Evolutionary conservation across 2,329 filamentous ascomycete genomes (phyloP), one percentile per base, ranked within the genome.

Genomic region (Cladosporium sp.): DNA sequence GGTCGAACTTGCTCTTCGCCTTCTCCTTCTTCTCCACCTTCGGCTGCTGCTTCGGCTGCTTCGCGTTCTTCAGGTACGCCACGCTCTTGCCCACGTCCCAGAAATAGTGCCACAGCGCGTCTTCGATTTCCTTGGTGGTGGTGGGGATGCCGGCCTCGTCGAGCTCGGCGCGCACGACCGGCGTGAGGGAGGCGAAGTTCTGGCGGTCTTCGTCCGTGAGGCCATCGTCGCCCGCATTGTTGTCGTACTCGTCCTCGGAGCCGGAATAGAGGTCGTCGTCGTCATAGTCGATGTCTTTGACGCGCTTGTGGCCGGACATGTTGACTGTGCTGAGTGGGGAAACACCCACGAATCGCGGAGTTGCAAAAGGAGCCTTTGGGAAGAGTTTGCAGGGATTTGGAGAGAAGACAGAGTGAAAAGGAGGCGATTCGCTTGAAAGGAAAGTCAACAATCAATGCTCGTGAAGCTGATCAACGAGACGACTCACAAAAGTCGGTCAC

Each of bases 101-200:
- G 69, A 92, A 97, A 70, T 96, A 96, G 70, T 98, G 83, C 89
- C 90, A 97, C 13, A 98, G 72, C 0, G 91, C 81, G 56, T 97
- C 92, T 67, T 95, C 83, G 57, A 96, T 92, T 65, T 95, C 86
- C 35, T 76, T 74, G 55, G 85, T 81, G 4, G 80, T 77, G n/a
- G 80, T 73, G 65, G 77, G 79, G 13, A 65, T 32, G 11, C 57
- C 61, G 13, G 58, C 59, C 46, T 68, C 65, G 35, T 66, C 62
- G 8, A 68, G 58, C 54, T 68, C 64, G 11, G 64, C 65, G 34
- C 63, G 60, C 18, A 68, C 65, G 14, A 68, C 64, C 1, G 66
- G 66, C 4, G 64, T 66, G 35, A 68, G 54, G 13, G 46, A 59
- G 16, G 61, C 56, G 54, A 68, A 68, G 50, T 65, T 65, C 16